Evolutionary conservation across 805 yeast species (phyloP).

Genomic region (Yamadazyma scolyti): DNA sequence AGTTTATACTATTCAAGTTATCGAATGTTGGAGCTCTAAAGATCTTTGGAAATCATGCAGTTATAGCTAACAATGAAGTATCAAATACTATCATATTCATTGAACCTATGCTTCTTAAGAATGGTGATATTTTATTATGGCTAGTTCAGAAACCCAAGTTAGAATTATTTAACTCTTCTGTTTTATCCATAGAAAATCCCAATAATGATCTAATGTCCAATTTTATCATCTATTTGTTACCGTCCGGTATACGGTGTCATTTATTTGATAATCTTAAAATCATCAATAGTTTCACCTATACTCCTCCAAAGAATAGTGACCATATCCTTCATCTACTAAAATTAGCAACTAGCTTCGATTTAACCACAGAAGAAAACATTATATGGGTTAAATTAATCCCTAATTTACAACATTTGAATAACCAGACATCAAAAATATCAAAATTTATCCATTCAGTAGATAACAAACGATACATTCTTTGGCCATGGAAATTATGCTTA

Average conservation of each 20-base stretch:
- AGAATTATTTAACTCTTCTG: slow-evolving; percentile 22
- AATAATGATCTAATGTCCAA: slow-evolving; percentile 13
- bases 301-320: slow-evolving; percentile 16
- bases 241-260: slow-evolving; percentile 43
- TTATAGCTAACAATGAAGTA: slow-evolving; percentile 7
- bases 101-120: slow-evolving; percentile 35
- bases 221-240: slow-evolving; percentile 36
- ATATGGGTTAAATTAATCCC: slow-evolving; percentile 71
- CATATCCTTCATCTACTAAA: slow-evolving; percentile 28
- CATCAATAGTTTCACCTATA: slow-evolving; percentile 20
- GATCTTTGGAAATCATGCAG: slow-evolving; percentile 38
- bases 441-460: slow-evolving; percentile 51
- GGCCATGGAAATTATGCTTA: slow-evolving; percentile 71
- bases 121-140: slow-evolving; percentile 36
- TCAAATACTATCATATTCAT: slow-evolving; percentile 20
- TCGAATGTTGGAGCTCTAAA: slow-evolving; percentile 20
- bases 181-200: slow-evolving; percentile 11
- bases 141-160: slow-evolving; percentile 21
- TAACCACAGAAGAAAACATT: slow-evolving; percentile 16
- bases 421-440: slow-evolving; percentile 61
- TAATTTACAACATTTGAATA: slow-evolving; percentile 63
- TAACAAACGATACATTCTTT: slow-evolving; percentile 54
- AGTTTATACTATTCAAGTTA: slow-evolving; percentile 29
- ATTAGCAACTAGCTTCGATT: slow-evolving; percentile 32
- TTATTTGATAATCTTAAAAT: slow-evolving; percentile 25